Evolutionary conservation across 768 basidiomycete genomes (phyloP), one percentile per base, ranked within the genome.

Genomic region (Kwoniella sp.): DNA sequence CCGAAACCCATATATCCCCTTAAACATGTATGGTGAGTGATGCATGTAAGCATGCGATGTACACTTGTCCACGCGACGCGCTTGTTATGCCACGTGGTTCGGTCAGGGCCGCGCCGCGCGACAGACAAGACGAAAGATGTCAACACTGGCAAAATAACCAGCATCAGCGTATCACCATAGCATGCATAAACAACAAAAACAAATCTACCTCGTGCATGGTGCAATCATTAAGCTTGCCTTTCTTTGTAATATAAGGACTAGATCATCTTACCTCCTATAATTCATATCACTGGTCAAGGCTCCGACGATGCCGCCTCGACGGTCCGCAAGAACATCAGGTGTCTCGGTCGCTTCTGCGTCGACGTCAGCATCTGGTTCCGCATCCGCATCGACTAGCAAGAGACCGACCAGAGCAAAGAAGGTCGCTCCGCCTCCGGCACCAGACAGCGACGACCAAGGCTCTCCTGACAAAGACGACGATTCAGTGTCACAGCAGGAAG

Each of bases 401-500:
- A 29, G 55, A 23, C 55, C 63, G 11, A 20, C 63, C 17, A 26
- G 57, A 25, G 22, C 50, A 12, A 65, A 51, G 55, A 65, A 65
- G 52, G 50, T 45, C 8, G 58, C 58, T n/a, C 11, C 51, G 7
- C 30, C 53, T 8, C 38, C 61, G 15, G 54, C n/a, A 9, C 13
- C 12, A 23, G 55, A 63, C 0, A 61, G 52, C 26, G 68, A 66
- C 4, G 62, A 64, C 56, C 58, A 70, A 20, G 54, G 20, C 28
- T 55, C 28, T 28, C 50, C n/a, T n/a, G n/a, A n/a, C n/a, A 11
- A 28, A 23, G 23, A 9, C 4, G 25, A 51, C 50, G 25, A 28
- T 11, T 25, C 11, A 11, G 50, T n/a, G n/a, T n/a, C n/a, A n/a
- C n/a, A n/a, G n/a, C n/a, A 51, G 20, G 50, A 51, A 23, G 50